A percentile compares a stretch with the other conserved stretches of the same genome.
phyloP scores from a whole-genome alignment of 2,329 filamentous ascomycete genomes.

The Chaetomium globosum region DNA sequence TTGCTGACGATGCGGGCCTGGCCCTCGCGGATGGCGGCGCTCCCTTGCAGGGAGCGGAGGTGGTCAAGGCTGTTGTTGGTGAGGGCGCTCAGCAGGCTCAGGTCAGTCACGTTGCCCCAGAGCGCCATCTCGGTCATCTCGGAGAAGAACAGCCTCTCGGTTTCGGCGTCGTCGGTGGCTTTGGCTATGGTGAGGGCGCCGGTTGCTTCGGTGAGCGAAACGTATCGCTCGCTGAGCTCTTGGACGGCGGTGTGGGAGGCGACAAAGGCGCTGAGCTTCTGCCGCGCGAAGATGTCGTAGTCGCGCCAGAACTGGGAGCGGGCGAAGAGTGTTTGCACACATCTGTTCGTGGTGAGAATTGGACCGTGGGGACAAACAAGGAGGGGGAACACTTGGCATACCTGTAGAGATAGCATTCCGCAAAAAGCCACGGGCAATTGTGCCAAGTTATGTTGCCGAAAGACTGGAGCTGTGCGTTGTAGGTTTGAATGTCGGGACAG shows the following conservation, averaged over 20 bases:
- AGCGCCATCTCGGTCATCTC: slow-evolving; percentile 11
- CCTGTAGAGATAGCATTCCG: slow-evolving; percentile 13
- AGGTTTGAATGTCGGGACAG: slow-evolving; percentile 1
- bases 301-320: slow-evolving; percentile 13
- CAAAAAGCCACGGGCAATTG: slow-evolving; percentile 9
- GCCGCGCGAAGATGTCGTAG: slow-evolving; percentile 12
- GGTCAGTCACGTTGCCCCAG: slow-evolving; percentile 11
- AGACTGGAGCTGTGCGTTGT: slow-evolving; percentile 4
- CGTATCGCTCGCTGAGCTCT: slow-evolving; percentile 11
- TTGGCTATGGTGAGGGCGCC: background rate
- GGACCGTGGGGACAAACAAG: background rate
- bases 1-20: slow-evolving; percentile 12
- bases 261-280: slow-evolving; percentile 12
- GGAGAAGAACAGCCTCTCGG: background rate
- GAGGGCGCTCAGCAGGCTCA: slow-evolving; percentile 6
- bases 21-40: background rate
- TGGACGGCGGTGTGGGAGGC: slow-evolving; percentile 6
- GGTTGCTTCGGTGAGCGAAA: background rate
- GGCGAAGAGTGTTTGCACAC: slow-evolving; percentile 13
- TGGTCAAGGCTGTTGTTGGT: background rate
- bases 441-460: slow-evolving; percentile 11
- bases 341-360: background rate
- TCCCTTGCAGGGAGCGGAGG: background rate
- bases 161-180: background rate
- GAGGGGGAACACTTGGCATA: background rate